These are phyloP conservation scores for Echites panduratus DNA, from an alignment of 257 asterid genomes.

Conservation along the genomic window DNA sequence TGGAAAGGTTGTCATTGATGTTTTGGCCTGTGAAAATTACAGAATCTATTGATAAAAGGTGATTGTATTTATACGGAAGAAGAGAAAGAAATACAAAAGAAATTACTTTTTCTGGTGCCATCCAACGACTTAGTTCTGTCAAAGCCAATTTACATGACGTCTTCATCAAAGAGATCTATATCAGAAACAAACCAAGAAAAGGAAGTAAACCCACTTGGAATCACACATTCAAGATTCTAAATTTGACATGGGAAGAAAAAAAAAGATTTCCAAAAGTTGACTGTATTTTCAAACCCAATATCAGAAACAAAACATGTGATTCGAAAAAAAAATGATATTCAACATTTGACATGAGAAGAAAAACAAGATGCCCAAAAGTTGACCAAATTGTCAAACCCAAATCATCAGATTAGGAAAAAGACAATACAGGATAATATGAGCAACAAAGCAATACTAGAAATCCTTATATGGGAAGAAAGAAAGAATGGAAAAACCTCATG, in stretches of 20 bases:
- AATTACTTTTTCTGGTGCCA: slow-evolving; percentile 74
- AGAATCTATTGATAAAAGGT: background rate
- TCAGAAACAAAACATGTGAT: no score
- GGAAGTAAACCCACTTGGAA: background rate
- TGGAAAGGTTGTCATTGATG: slow-evolving; percentile 60
- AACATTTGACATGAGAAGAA: background rate
- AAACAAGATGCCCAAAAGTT: background rate
- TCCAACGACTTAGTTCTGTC: slow-evolving; percentile 62
- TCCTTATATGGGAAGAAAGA: background rate
- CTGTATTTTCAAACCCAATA: background rate
- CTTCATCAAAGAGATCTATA: slow-evolving; percentile 45
- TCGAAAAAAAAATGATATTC: background rate
- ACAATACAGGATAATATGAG: background rate
- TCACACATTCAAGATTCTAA: background rate
- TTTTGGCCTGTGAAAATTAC: slow-evolving; percentile 50
- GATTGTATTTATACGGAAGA: background rate
- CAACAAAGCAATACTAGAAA: no score
- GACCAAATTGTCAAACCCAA: background rate
- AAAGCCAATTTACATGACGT: slow-evolving; percentile 52
- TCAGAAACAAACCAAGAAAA: slow-evolving; percentile 8
- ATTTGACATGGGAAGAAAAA: background rate
- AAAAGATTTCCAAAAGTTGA: background rate
- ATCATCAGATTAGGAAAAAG: background rate
- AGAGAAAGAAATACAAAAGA: background rate
- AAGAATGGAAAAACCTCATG: slow-evolving; percentile 48